Conservation (phyloP, 2,329 filamentous ascomycete genomes). For the Neonectria punicea region DNA sequence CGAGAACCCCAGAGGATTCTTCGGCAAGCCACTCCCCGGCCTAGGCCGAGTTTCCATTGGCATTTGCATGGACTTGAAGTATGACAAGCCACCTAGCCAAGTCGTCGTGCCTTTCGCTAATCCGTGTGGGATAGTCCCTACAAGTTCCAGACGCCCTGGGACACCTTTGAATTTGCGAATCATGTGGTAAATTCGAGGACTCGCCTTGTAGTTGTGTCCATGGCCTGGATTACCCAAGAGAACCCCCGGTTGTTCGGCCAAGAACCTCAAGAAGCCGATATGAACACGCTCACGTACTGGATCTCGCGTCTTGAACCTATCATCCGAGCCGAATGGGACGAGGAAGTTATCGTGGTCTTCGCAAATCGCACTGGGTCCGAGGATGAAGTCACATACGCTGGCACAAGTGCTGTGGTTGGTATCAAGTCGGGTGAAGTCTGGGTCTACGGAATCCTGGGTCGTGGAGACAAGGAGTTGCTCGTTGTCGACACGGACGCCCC, state of each 20-base stretch:
- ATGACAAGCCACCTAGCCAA: conserved; percentile 15
- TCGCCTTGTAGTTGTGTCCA: conserved; percentile 74
- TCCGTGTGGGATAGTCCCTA: conserved; percentile 44
- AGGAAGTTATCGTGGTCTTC: conserved; percentile 75
- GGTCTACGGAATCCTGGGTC: conserved; percentile 76
- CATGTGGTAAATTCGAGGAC: conserved; percentile 67
- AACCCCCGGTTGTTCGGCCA: conserved; percentile 59
- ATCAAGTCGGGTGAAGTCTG: conserved; percentile 72
- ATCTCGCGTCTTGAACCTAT: conserved; percentile 75
- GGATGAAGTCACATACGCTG: conserved; percentile 74
- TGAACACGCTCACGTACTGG: conserved; percentile 82
- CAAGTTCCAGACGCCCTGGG: conserved; percentile 53
- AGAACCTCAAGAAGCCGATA: conserved; percentile 69
- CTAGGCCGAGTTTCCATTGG: conserved; percentile 66
- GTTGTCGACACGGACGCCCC: conserved; percentile 70
- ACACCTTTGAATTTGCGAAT: conserved; percentile 58
- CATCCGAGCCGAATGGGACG: conserved; percentile 59
- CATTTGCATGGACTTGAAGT: conserved; percentile 73
- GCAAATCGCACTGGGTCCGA: conserved; percentile 78
- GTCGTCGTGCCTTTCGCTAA: conserved; percentile 12
- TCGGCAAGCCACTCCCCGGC: conserved; percentile 53
- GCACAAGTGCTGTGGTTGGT: conserved; percentile 77
- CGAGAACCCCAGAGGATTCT: conserved; percentile 65
- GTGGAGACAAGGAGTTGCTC: conserved; percentile 73
- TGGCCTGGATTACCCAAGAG: conserved; percentile 80